Conservation (phyloP, 2,329 filamentous ascomycete genomes). For the Colletotrichum sublineola region DNA sequence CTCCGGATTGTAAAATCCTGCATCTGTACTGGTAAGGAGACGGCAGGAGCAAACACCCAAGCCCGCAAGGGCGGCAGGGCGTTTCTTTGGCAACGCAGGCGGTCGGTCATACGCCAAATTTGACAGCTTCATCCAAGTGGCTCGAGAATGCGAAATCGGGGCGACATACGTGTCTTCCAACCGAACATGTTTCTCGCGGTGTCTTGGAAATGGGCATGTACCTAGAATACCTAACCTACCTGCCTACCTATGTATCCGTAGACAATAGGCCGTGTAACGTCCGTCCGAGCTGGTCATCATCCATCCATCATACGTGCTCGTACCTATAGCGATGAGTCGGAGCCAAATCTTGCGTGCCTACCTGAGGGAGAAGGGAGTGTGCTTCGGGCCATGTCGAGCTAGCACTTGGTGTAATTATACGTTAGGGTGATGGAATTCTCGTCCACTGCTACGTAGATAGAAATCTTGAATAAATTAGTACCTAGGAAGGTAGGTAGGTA, state of each 20-base stretch:
- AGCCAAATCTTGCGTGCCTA: not conserved
- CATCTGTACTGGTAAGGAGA: not conserved
- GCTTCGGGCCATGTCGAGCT: not conserved
- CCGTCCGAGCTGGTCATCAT: not conserved
- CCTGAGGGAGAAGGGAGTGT: too few species aligned
- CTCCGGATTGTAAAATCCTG: not conserved
- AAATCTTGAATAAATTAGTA: too few species aligned
- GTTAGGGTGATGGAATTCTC: not conserved
- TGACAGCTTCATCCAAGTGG: slow-evolving; percentile 3
- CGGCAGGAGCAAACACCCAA: not conserved
- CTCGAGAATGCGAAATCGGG: not conserved
- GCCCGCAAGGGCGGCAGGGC: not conserved
- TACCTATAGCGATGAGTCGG: not conserved
- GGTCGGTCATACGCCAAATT: not conserved
- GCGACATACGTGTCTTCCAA: not conserved
- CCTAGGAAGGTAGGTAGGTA: too few species aligned
- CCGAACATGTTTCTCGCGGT: slow-evolving; percentile 9
- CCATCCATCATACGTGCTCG: not conserved
- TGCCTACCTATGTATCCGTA: too few species aligned
- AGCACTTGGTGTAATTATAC: not conserved
- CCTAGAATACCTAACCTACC: too few species aligned
- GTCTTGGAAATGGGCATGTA: slow-evolving; percentile 1
- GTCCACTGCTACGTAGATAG: too few species aligned
- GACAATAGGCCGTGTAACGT: slow-evolving; percentile 6
- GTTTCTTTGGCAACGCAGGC: not conserved